Evolutionary conservation across 805 yeast genomes (phyloP).

Genomic region (Diddensiella caesifluorescens): DNA sequence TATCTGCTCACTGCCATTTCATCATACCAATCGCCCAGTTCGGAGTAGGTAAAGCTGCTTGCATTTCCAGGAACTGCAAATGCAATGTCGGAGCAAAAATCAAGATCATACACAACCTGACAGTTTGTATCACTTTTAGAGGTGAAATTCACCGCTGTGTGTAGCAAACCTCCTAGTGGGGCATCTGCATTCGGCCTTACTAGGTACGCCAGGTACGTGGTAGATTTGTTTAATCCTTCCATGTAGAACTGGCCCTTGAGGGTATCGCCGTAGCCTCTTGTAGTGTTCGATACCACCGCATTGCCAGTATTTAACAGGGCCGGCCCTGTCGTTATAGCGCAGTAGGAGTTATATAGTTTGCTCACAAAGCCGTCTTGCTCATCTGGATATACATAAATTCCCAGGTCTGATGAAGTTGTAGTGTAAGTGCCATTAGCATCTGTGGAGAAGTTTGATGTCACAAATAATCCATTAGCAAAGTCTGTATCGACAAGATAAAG

Average conservation of each 20-base stretch:
- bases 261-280: slow-evolving; percentile 36
- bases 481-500: slow-evolving; percentile 63
- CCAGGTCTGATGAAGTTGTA: slow-evolving; percentile 15
- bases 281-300: slow-evolving; percentile 34
- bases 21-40: slow-evolving; percentile 54
- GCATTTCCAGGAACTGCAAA: slow-evolving; percentile 72
- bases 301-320: slow-evolving; percentile 32
- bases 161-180: slow-evolving; percentile 59
- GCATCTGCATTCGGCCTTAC: slow-evolving; percentile 40
- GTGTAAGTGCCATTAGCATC: slow-evolving; percentile 5
- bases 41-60: slow-evolving; percentile 30
- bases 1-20: slow-evolving; percentile 50
- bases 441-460: slow-evolving; percentile 48
- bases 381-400: slow-evolving; percentile 19
- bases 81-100: slow-evolving; percentile 76
- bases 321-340: slow-evolving; percentile 61
- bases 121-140: slow-evolving; percentile 57
- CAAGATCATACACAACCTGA: slow-evolving; percentile 64
- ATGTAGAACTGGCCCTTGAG: slow-evolving; percentile 57
- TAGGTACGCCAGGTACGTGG: slow-evolving; percentile 60
- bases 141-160: slow-evolving; percentile 48
- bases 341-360: slow-evolving; percentile 47
- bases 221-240: slow-evolving; percentile 52
- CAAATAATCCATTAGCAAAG: slow-evolving; percentile 57
- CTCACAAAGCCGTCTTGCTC: slow-evolving; percentile 1